Evolutionary conservation across 2,329 filamentous ascomycete species (phyloP), one percentile per base, ranked within the genome.

Genomic region (Diaporthe sp.): DNA sequence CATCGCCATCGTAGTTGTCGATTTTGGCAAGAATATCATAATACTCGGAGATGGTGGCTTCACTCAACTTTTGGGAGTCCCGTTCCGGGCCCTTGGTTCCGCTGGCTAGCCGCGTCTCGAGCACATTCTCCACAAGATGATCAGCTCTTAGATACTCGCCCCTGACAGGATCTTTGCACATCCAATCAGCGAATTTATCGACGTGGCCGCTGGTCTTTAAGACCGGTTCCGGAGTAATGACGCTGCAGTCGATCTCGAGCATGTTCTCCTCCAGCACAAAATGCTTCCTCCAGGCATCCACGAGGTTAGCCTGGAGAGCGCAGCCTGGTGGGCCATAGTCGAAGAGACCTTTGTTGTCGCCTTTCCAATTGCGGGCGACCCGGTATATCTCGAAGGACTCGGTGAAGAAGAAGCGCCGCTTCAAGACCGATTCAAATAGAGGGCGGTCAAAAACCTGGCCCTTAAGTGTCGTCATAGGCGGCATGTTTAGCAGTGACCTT

Each of bases 131-230:
- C 78, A 99, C 96, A 80, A 98, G 91, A 87, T 99, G 97, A 82
- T 99, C 97, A 74, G 97, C 95, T 79, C 97, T 92, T 83, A 98
- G 92, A 82, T 98, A 98, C 84, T 99, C 97, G 82, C 97, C 97
- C 80, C 93, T 98, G 89, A 97, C 97, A 77, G 96, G 95, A 84
- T 99, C 97, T 85, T 97, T 98, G 92, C 95, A 98, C 96, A 98
- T 98, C 95, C 94, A 98, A 85, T 98, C 96, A 84, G 95, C 94
- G 82, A 98, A 98, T 85, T 97, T 97, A 84, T 98, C 96, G 78
- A 98, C 97, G 86, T 99, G 97, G 77, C 97, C 97, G 83, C 92
- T 94, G 71, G 96, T 97, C 90, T 98, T 97, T 81, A 99, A 91
- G 50, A 99, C 95, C 60, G 97, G 94, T 80, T 97, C 92, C 47